A percentile compares a stretch with the other conserved stretches of the same genome.
phyloP scores from a whole-genome alignment of 768 basidiomycete species.

The Lyophyllum atratum region DNA sequence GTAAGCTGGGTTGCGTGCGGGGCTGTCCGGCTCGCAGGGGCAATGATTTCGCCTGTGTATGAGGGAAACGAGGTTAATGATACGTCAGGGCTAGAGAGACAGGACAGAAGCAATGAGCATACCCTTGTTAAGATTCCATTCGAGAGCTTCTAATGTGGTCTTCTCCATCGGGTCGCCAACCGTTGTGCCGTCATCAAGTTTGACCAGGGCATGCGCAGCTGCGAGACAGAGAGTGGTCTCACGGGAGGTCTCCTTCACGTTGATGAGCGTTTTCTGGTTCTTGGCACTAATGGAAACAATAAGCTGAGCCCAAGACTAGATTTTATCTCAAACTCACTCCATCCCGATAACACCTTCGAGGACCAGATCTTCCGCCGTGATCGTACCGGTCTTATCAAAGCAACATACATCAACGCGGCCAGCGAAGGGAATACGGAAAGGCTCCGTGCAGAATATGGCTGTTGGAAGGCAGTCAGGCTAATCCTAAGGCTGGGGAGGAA shows the following conservation, averaged over 20 bases:
- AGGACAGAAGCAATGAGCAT: constrained; percentile 13
- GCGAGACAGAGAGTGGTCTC: constrained; percentile 90
- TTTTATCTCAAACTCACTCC: constrained; percentile 57
- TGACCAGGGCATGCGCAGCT: constrained; percentile 92
- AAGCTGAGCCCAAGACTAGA: not conserved
- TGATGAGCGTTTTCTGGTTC: constrained; percentile 67
- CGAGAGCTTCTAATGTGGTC: constrained; percentile 87
- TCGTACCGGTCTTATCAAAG: constrained; percentile 99
- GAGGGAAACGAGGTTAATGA: constrained; percentile 48
- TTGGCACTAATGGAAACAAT: constrained; percentile 41
- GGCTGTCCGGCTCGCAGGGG: constrained; percentile 55
- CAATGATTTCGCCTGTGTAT: constrained; percentile 63
- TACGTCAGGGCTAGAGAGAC: constrained; percentile 28
- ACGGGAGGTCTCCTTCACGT: constrained; percentile 73
- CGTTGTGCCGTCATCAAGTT: constrained; percentile 89
- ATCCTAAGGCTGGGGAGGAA: not conserved
- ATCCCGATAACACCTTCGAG: constrained; percentile 93
- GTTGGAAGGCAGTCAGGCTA: not conserved
- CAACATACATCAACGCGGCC: constrained; percentile 98
- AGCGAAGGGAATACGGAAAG: constrained; percentile 95
- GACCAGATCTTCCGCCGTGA: constrained; percentile 94
- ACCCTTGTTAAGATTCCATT: constrained; percentile 84
- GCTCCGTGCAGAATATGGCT: constrained; percentile 99
- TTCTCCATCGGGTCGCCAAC: constrained; percentile 99
- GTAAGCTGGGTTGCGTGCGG: constrained; percentile 61